Conservation (phyloP, 306 rosid genomes). For the Erythrophleum fordii region DNA sequence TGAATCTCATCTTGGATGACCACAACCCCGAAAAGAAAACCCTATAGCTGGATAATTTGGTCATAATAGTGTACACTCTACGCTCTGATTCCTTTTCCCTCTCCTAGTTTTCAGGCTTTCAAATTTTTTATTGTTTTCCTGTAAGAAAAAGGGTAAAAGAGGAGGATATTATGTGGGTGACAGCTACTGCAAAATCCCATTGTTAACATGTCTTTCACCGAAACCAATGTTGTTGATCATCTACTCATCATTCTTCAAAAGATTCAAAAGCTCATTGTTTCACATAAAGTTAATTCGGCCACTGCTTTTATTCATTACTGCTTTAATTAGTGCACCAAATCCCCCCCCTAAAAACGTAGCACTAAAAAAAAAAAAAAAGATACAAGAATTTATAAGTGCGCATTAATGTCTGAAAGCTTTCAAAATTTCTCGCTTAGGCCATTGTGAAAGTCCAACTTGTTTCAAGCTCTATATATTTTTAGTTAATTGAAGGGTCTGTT, state of each 20-base stretch:
- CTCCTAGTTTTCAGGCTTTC: neutral
- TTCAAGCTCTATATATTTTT: neutral
- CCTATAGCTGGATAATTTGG: neutral
- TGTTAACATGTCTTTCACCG: neutral
- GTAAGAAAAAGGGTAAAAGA: neutral
- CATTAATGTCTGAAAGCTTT: neutral
- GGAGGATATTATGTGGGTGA: neutral
- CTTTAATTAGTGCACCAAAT: no score
- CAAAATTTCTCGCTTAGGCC: neutral
- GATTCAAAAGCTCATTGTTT: neutral
- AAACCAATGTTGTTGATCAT: neutral
- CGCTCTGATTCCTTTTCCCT: no score
- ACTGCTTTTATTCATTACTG: neutral
- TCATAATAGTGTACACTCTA: no score
- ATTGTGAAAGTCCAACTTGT: constrained; percentile 22
- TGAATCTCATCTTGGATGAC: neutral
- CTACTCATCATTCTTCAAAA: neutral
- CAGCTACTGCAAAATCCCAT: neutral
- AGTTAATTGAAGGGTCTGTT: neutral
- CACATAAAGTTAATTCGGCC: neutral
- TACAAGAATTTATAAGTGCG: no score
- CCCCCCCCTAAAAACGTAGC: no score
- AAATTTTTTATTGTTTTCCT: neutral
- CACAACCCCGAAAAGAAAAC: neutral
- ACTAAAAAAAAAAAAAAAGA: no score